Conservation (phyloP, 1,284 basidiomycete species). For the Sanghuangporus baumii region DNA sequence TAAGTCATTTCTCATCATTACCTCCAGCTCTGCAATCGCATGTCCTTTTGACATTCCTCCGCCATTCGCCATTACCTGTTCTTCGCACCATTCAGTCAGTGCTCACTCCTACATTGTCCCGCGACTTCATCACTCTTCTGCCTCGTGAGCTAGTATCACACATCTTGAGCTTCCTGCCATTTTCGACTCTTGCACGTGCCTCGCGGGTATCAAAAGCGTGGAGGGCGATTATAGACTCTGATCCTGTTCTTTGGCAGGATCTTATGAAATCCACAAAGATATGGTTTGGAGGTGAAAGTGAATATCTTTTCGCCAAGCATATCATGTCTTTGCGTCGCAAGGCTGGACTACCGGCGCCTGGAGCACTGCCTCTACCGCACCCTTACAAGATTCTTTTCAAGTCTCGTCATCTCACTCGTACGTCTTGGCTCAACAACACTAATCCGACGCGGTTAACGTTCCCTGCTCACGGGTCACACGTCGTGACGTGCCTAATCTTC, state of each 20-base stretch:
- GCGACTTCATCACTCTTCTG: constrained; percentile 82
- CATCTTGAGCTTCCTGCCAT: constrained; percentile 73
- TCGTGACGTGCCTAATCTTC: constrained; percentile 92
- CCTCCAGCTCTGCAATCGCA: constrained; percentile 77
- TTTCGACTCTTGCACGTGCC: constrained; percentile 70
- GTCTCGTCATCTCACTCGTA: constrained; percentile 71
- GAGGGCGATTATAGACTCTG: constrained; percentile 79
- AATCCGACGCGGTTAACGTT: constrained; percentile 75
- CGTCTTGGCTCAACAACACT: constrained; percentile 71
- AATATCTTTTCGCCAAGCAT: constrained; percentile 62
- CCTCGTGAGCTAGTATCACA: constrained; percentile 82
- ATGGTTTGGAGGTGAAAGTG: constrained; percentile 79
- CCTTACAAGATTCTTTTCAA: constrained; percentile 87
- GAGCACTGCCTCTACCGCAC: constrained; percentile 60
- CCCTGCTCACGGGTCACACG: constrained; percentile 80
- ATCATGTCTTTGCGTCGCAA: constrained; percentile 54
- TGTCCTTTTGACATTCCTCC: constrained; percentile 76
- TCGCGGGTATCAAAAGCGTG: constrained; percentile 78
- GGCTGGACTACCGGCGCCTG: constrained; percentile 35
- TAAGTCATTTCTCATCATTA: constrained; percentile 67
- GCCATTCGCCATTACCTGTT: constrained; percentile 79
- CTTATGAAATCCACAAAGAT: constrained; percentile 72
- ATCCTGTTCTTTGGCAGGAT: constrained; percentile 79
- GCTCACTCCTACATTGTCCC: constrained; percentile 76
- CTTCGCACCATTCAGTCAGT: constrained; percentile 79